A percentile compares a stretch with the other conserved stretches of the same genome.
phyloP scores from a whole-genome alignment of 129 eudicot genomes.

The Artemisia annua region DNA sequence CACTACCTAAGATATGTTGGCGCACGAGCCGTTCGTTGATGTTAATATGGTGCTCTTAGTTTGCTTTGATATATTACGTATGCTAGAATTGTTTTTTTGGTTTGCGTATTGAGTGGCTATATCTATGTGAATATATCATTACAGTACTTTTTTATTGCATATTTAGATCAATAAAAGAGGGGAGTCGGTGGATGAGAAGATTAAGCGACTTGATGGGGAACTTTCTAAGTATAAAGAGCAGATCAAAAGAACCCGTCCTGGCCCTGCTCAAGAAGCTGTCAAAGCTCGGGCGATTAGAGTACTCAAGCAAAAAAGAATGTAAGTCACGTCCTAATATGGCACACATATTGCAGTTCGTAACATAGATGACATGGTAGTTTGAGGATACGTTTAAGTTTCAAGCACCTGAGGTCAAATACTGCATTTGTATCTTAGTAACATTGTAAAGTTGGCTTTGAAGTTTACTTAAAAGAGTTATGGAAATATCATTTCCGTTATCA shows the following conservation, averaged over 20 bases:
- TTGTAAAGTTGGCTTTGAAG: too few species aligned
- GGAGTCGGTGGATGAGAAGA: conserved; percentile 83
- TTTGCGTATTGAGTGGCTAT: neutral
- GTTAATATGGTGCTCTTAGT: neutral
- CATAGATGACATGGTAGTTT: too few species aligned
- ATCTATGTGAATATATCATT: neutral
- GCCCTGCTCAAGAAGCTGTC: conserved; percentile 89
- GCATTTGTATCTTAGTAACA: too few species aligned
- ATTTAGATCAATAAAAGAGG: conserved; percentile 81
- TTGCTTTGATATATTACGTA: neutral
- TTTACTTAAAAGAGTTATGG: too few species aligned
- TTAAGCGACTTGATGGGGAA: conserved; percentile 80
- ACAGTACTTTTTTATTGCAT: neutral
- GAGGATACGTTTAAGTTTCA: too few species aligned
- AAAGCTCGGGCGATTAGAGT: conserved; percentile 83
- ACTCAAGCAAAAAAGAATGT: conserved; percentile 83
- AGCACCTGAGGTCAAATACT: too few species aligned
- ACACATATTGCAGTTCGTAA: neutral
- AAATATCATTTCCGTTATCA: too few species aligned
- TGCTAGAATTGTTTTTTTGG: too few species aligned
- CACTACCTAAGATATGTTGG: neutral
- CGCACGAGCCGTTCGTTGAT: too few species aligned
- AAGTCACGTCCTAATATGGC: conserved; percentile 18
- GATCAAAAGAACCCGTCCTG: conserved; percentile 77
- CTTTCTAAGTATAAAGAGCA: conserved; percentile 69